phyloP scores from a whole-genome alignment of 139 green algal genomes.

The Tetradesmus obliquus region DNA sequence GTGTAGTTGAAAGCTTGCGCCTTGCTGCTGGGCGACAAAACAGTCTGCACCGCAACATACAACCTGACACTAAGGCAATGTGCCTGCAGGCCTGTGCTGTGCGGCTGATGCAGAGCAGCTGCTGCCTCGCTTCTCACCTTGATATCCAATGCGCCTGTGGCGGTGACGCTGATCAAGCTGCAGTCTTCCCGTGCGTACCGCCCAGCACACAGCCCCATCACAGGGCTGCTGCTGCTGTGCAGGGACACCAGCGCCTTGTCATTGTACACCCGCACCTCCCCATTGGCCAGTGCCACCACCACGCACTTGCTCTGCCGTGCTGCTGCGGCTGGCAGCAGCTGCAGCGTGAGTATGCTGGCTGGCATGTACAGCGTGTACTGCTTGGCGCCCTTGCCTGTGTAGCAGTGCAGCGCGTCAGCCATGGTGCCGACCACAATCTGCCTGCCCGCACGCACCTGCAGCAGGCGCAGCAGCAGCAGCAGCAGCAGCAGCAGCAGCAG shows the following conservation, averaged over 20 bases:
- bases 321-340: conserved; percentile 58
- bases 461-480: not conserved
- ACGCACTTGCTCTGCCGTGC: conserved; percentile 61
- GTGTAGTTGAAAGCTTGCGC: too few relatives aligned
- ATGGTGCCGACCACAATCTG: conserved; percentile 77
- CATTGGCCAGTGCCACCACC: conserved; percentile 74
- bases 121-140: conserved; percentile 57
- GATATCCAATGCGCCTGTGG: conserved; percentile 69
- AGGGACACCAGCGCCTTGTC: conserved; percentile 70
- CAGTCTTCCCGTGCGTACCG: conserved; percentile 81
- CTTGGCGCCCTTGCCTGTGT: conserved; percentile 69
- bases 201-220: conserved; percentile 70
- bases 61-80: too few relatives aligned
- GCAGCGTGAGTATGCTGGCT: conserved; percentile 63
- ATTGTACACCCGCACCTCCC: conserved; percentile 74
- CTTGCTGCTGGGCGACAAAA: too few relatives aligned
- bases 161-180: conserved; percentile 70
- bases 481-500: not conserved
- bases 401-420: conserved; percentile 76
- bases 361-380: conserved; percentile 79
- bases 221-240: conserved; percentile 52
- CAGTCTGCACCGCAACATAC: too few relatives aligned
- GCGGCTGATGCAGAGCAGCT: not conserved
- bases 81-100: too few relatives aligned
- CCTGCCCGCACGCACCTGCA: conserved; percentile 53